Evolutionary conservation across 306 rosid species (phyloP).

Genomic region (Carpinus fangiana): DNA sequence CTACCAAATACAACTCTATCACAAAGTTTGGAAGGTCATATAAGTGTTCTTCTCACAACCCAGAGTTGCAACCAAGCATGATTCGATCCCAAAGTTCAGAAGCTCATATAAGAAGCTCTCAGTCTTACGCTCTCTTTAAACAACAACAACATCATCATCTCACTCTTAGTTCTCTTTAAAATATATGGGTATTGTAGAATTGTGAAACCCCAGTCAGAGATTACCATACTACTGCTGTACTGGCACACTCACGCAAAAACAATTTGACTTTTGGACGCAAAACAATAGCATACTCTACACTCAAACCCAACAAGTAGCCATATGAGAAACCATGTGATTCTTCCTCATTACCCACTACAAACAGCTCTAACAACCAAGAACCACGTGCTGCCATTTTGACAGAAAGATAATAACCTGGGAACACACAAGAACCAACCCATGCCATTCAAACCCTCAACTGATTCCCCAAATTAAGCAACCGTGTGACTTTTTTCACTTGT

Average conservation of each 20-base stretch:
- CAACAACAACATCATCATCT: neutral
- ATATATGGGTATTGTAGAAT: neutral
- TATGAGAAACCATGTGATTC: slow-evolving; percentile 25
- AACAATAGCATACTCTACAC: slow-evolving; percentile 10
- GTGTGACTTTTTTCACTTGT: slow-evolving; percentile 22
- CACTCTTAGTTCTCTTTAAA: neutral
- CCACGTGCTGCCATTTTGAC: slow-evolving; percentile 42
- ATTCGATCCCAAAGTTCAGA: neutral
- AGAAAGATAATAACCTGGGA: neutral
- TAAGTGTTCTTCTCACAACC: slow-evolving; percentile 4
- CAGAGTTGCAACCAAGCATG: slow-evolving; percentile 4
- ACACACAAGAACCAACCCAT: neutral
- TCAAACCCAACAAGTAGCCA: slow-evolving; percentile 25
- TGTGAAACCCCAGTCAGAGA: neutral
- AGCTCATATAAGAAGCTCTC: slow-evolving; percentile 2
- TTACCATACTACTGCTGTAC: neutral
- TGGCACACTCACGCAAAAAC: neutral
- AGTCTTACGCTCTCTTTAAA: neutral
- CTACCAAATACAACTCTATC: neutral
- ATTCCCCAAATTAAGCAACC: slow-evolving; percentile 4
- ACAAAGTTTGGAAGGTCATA: neutral
- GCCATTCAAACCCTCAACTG: slow-evolving; percentile 8
- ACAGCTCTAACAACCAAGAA: slow-evolving; percentile 22
- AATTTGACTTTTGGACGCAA: slow-evolving; percentile 15
- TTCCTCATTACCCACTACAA: slow-evolving; percentile 37